Evolutionary conservation across 1,284 basidiomycete species (phyloP).

Genomic region (Phlebopus sp.): DNA sequence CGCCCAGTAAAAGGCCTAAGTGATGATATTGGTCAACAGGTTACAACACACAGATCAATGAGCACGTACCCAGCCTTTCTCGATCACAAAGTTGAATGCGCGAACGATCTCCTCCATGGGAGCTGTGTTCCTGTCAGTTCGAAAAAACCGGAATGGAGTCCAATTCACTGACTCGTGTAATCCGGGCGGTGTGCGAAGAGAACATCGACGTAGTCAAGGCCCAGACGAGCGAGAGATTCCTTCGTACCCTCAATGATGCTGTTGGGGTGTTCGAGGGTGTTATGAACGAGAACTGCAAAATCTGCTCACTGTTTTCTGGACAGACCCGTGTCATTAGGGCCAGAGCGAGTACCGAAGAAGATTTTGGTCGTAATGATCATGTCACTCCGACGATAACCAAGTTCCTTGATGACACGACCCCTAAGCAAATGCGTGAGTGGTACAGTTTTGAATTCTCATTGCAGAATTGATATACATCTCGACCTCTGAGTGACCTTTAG

Average conservation of each 20-base stretch:
- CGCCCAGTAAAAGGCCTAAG: conserved; percentile 47
- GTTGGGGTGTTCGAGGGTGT: conserved; percentile 1
- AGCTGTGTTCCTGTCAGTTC: conserved; percentile 16
- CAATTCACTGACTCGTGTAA: conserved; percentile 32
- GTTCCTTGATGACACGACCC: conserved; percentile 71
- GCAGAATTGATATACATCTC: conserved; percentile 35
- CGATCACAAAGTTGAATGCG: conserved; percentile 43
- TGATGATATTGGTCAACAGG: not conserved
- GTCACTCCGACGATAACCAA: conserved; percentile 64
- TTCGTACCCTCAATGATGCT: conserved; percentile 67
- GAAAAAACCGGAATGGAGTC: not conserved
- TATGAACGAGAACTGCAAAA: not conserved
- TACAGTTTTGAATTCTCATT: not conserved
- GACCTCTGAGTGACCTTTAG: conserved; percentile 48
- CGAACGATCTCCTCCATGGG: conserved; percentile 50
- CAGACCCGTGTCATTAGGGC: conserved; percentile 57
- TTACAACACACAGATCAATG: not conserved
- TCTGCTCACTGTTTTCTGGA: conserved; percentile 65
- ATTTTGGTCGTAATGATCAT: conserved; percentile 67
- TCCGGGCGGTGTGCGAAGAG: conserved; percentile 60
- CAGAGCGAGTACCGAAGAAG: conserved; percentile 47
- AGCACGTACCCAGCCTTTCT: conserved; percentile 37
- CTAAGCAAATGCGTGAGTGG: conserved; percentile 33
- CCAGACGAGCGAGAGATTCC: conserved; percentile 57
- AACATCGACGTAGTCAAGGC: conserved; percentile 66